A percentile compares a stretch with the other conserved stretches of the same genome.
Conservation (phyloP, 805 yeast genomes). For the Yarrowia divulgata region DNA sequence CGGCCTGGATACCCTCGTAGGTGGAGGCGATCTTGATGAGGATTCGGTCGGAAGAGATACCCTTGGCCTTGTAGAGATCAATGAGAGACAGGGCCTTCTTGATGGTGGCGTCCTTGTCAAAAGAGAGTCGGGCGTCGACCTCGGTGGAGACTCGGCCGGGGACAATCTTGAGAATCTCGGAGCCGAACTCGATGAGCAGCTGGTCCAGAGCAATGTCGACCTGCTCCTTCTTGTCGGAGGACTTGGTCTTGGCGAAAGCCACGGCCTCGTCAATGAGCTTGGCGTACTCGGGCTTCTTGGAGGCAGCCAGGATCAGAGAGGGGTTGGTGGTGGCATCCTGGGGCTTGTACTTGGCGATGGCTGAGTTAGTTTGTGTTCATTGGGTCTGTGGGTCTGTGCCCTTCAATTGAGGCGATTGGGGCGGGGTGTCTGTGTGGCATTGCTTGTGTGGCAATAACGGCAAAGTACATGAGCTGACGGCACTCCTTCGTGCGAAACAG, state of each 20-base stretch:
- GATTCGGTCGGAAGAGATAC: constrained; percentile 87
- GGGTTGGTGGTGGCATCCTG: constrained; percentile 99
- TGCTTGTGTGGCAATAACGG: no score
- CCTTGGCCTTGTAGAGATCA: constrained; percentile 80
- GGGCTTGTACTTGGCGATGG: constrained; percentile 96
- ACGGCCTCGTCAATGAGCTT: constrained; percentile 90
- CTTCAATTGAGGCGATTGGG: no score
- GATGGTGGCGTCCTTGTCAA: constrained; percentile 92
- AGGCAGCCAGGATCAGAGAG: constrained; percentile 93
- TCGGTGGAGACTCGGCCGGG: constrained; percentile 99
- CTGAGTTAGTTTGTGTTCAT: constrained; percentile 40
- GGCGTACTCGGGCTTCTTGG: constrained; percentile 89
- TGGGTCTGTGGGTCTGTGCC: no score
- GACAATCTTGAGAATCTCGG: constrained; percentile 87
- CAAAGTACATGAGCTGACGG: no score
- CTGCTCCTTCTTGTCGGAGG: constrained; percentile 57
- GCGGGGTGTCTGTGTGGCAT: no score
- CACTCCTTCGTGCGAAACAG: no score
- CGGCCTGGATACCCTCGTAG: constrained; percentile 99
- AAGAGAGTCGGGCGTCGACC: constrained; percentile 97
- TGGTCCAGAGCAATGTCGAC: constrained; percentile 87
- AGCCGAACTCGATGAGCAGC: constrained; percentile 94
- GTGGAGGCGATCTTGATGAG: constrained; percentile 97
- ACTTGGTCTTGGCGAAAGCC: constrained; percentile 72
- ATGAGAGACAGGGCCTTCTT: constrained; percentile 93